These are phyloP conservation scores for Russula virescens DNA, from an alignment of 768 basidiomycete genomes.

Conservation along the genomic window DNA sequence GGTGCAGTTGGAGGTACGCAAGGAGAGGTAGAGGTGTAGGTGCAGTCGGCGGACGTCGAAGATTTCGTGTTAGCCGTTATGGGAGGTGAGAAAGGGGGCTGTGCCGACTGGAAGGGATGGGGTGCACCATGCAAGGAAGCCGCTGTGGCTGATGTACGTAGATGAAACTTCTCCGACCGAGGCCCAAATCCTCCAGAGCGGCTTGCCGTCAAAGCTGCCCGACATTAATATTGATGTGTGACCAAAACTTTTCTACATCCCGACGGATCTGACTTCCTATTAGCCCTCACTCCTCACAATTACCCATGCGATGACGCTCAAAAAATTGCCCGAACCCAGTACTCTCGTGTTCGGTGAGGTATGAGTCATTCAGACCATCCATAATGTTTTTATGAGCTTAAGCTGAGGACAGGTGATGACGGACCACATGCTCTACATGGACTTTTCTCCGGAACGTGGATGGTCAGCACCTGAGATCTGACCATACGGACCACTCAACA, in stretches of 20 bases:
- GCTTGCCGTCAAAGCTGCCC: constrained; percentile 5
- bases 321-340: constrained; percentile 45
- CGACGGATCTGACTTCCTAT: neutral
- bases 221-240: constrained; percentile 24
- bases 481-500: constrained; percentile 54
- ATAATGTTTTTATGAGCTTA: neutral
- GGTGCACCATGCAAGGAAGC: constrained; percentile 34
- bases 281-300: constrained; percentile 55
- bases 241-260: neutral
- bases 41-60: neutral
- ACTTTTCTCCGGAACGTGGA: constrained; percentile 56
- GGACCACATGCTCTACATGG: constrained; percentile 72
- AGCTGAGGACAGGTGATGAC: constrained; percentile 42
- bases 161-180: too few relatives aligned
- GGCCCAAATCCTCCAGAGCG: constrained; percentile 19
- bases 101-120: constrained; percentile 71
- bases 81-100: too few relatives aligned
- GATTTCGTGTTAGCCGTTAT: constrained; percentile 47
- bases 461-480: constrained; percentile 72
- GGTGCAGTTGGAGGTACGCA: neutral
- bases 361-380: constrained; percentile 17
- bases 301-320: constrained; percentile 41
- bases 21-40: neutral
- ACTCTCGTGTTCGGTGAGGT: constrained; percentile 55
- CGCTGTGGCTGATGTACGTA: too few relatives aligned